Conservation (phyloP, 805 yeast genomes). For the Metschnikowia shivogae region DNA sequence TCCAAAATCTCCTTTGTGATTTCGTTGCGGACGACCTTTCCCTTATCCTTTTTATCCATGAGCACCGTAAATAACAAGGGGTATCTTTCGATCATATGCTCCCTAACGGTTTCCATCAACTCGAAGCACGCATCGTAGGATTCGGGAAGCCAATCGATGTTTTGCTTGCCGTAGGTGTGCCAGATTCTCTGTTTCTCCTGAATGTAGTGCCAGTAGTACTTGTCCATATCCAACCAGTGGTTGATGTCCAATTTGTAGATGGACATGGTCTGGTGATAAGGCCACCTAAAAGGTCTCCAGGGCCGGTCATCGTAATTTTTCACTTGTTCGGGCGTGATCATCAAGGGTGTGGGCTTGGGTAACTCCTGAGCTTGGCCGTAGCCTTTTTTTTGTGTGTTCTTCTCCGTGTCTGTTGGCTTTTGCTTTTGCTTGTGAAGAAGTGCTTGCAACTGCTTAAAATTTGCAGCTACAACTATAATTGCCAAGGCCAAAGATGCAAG, state of each 20-base stretch:
- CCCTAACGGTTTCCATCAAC: conserved; percentile 57
- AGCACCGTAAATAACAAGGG: conserved; percentile 56
- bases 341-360: conserved; percentile 53
- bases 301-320: conserved; percentile 67
- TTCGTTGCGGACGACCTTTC: conserved; percentile 53
- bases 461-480: not conserved
- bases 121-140: conserved; percentile 58
- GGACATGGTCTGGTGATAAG: conserved; percentile 77
- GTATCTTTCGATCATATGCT: conserved; percentile 58
- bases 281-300: conserved; percentile 80
- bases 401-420: conserved; percentile 2
- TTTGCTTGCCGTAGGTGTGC: conserved; percentile 54
- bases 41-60: conserved; percentile 38
- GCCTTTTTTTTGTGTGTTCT: not conserved
- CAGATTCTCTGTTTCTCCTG: conserved; percentile 58
- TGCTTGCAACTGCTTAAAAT: not conserved
- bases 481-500: conserved; percentile 1
- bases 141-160: conserved; percentile 65
- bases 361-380: conserved; percentile 8
- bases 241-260: conserved; percentile 66
- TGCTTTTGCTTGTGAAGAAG: not conserved
- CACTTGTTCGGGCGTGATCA: conserved; percentile 65
- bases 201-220: conserved; percentile 63
- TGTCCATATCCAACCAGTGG: conserved; percentile 80
- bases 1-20: conserved; percentile 61